These are phyloP conservation scores for Botryotinia calthae DNA, from an alignment of 2,329 filamentous ascomycete species.

Conservation along the genomic window DNA sequence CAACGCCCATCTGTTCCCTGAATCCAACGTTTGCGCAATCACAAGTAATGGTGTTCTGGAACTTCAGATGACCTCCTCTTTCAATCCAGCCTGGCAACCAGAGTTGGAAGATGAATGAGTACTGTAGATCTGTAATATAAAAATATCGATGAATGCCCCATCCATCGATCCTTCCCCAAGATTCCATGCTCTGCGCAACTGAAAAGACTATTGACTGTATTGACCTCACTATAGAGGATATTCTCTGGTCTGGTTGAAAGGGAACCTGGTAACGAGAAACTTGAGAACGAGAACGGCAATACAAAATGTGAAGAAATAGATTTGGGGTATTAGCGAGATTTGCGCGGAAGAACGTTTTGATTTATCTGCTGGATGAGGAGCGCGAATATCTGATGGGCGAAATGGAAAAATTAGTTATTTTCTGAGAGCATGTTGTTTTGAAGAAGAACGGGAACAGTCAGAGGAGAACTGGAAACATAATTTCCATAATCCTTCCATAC, in stretches of 20 bases:
- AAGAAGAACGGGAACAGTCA: neutral
- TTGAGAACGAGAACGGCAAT: neutral
- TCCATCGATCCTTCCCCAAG: neutral
- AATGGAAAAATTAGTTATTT: neutral
- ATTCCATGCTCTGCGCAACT: neutral
- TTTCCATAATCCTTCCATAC: neutral
- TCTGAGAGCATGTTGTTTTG: neutral
- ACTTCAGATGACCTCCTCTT: neutral
- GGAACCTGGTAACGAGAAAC: neutral
- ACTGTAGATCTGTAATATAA: neutral
- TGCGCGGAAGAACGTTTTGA: neutral
- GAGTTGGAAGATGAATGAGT: neutral
- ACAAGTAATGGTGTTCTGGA: neutral
- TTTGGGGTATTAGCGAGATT: neutral
- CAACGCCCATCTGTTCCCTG: neutral
- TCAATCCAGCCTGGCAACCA: neutral
- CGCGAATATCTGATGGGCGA: conserved; percentile 4
- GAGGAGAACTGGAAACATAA: neutral
- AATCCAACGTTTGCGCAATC: neutral
- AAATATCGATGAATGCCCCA: neutral
- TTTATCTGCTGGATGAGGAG: conserved; percentile 12
- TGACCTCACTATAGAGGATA: neutral
- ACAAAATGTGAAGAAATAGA: conserved; percentile 1
- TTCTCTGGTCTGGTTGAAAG: neutral
- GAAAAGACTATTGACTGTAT: neutral